These are phyloP conservation scores for Candida sithepensis DNA, from an alignment of 805 yeast genomes.

Conservation along the genomic window DNA sequence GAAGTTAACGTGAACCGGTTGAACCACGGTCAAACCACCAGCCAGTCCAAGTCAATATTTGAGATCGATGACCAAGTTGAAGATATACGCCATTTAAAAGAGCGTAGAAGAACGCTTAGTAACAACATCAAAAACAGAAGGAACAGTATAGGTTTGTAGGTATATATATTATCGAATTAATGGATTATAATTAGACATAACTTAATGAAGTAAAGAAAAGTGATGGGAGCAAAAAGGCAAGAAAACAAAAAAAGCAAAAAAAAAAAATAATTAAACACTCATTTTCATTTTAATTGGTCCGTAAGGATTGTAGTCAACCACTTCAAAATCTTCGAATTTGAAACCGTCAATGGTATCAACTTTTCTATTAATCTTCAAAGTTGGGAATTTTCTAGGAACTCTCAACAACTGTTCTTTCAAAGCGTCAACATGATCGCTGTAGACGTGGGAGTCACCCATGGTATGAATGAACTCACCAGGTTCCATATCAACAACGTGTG, in stretches of 20 bases:
- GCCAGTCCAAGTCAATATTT: conserved; percentile 8
- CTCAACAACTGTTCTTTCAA: conserved; percentile 75
- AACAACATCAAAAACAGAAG: conserved; percentile 10
- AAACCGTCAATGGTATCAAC: conserved; percentile 81
- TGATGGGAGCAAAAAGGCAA: too few relatives aligned
- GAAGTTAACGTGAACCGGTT: not conserved
- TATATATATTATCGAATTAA: not conserved
- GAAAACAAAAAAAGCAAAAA: not conserved
- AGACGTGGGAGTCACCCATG: conserved; percentile 96
- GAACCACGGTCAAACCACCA: not conserved
- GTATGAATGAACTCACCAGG: conserved; percentile 95
- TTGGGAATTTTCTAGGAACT: conserved; percentile 78
- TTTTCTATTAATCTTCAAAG: conserved; percentile 61
- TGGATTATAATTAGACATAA: not conserved
- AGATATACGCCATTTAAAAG: conserved; percentile 11
- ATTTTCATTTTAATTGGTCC: conserved; percentile 88
- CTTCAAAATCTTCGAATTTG: conserved; percentile 81
- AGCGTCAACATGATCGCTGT: conserved; percentile 90
- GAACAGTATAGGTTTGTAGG: conserved; percentile 9
- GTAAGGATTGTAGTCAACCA: conserved; percentile 76
- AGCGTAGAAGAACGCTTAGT: conserved; percentile 11
- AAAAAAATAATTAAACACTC: conserved; percentile 64
- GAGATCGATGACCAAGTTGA: conserved; percentile 12
- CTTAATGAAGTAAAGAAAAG: too few relatives aligned
- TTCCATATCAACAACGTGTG: conserved; percentile 91